These are phyloP conservation scores for Juglanconis oblonga DNA, from an alignment of 2,329 filamentous ascomycete species.

Conservation along the genomic window DNA sequence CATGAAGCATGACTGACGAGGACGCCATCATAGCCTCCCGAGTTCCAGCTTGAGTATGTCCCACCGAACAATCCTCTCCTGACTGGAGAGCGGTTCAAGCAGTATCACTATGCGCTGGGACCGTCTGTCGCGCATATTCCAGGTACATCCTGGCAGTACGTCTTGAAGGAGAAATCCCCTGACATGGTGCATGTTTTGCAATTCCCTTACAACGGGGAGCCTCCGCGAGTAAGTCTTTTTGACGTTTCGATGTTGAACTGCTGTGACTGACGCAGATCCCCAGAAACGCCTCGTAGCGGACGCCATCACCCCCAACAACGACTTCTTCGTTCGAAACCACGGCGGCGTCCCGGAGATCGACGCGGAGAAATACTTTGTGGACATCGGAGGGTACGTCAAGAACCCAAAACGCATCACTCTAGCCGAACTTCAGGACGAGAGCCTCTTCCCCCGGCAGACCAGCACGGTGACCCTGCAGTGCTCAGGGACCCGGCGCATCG, in stretches of 20 bases:
- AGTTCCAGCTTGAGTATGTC: constrained; percentile 54
- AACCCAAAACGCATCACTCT: constrained; percentile 55
- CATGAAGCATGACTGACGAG: not conserved
- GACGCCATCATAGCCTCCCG: constrained; percentile 36
- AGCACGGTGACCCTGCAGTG: constrained; percentile 64
- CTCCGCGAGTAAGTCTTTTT: constrained; percentile 37
- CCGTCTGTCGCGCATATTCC: constrained; percentile 40
- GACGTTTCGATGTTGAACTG: not conserved
- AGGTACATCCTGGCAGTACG: constrained; percentile 55
- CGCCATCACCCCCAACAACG: constrained; percentile 56
- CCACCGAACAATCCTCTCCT: constrained; percentile 57
- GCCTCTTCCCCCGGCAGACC: constrained; percentile 55
- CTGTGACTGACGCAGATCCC: constrained; percentile 5
- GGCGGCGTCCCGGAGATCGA: constrained; percentile 68
- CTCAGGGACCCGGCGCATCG: constrained; percentile 65
- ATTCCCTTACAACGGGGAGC: constrained; percentile 64
- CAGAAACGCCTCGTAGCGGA: constrained; percentile 50
- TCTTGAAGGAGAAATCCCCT: constrained; percentile 54
- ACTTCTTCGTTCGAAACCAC: constrained; percentile 65
- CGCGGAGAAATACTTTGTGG: constrained; percentile 49
- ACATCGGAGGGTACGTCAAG: constrained; percentile 53
- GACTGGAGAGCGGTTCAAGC: constrained; percentile 54
- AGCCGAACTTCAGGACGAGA: constrained; percentile 58
- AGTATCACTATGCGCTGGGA: constrained; percentile 54
- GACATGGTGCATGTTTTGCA: constrained; percentile 62